Evolutionary conservation across 2,329 filamentous ascomycete genomes (phyloP).

Genomic region (Aspergillus ochraceus): DNA sequence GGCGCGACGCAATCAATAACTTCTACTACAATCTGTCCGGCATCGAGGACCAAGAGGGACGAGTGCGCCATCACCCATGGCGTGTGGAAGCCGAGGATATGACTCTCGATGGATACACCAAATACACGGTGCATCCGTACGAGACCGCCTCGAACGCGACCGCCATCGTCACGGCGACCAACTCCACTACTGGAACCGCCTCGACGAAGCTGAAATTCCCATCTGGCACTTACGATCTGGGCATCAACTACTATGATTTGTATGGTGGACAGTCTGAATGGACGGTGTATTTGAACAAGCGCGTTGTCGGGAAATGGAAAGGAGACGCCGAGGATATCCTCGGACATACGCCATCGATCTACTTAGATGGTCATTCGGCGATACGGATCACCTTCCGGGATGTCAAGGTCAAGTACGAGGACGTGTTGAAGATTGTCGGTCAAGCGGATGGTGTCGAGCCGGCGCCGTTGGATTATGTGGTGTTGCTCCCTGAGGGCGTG

Average conservation of each 20-base stretch:
- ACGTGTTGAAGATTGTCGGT: slow-evolving; percentile 57
- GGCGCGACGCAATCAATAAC: slow-evolving; percentile 66
- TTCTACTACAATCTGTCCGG: slow-evolving; percentile 64
- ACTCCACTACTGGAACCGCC: slow-evolving; percentile 53
- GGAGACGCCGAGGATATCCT: slow-evolving; percentile 61
- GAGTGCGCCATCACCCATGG: slow-evolving; percentile 63
- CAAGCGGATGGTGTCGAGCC: slow-evolving; percentile 60
- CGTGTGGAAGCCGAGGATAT: slow-evolving; percentile 71
- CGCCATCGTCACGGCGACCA: slow-evolving; percentile 58
- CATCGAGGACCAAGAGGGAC: slow-evolving; percentile 57
- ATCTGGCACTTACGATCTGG: slow-evolving; percentile 61
- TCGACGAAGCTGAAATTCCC: slow-evolving; percentile 48
- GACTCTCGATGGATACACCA: slow-evolving; percentile 58
- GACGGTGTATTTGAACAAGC: slow-evolving; percentile 55
- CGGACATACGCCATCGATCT: slow-evolving; percentile 58
- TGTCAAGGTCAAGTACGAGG: slow-evolving; percentile 53
- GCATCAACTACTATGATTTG: slow-evolving; percentile 67
- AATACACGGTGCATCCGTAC: slow-evolving; percentile 56
- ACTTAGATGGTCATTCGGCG: slow-evolving; percentile 66
- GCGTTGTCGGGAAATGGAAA: slow-evolving; percentile 57
- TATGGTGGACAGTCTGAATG: slow-evolving; percentile 59
- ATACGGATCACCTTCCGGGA: slow-evolving; percentile 60
- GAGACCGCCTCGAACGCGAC: slow-evolving; percentile 59
- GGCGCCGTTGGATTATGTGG: slow-evolving; percentile 68
- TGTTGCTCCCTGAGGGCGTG: slow-evolving; percentile 58